Base-by-base conservation (phyloP, 805 yeast species). In the Lipomyces orientalis region DNA sequence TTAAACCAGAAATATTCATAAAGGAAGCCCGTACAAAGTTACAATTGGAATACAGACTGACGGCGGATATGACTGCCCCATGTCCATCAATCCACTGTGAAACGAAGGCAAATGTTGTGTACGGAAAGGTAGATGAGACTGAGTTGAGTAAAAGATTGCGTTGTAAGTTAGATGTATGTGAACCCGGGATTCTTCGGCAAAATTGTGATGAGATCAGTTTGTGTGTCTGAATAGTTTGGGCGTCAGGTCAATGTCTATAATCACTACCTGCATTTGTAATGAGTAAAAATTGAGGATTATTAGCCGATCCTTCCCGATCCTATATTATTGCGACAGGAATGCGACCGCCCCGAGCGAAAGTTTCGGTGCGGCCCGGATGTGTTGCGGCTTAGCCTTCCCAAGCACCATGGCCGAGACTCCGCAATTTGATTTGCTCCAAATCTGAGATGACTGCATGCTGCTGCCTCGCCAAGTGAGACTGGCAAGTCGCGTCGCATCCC, bases 1-100 rank as follows among this genome's bases (percentile, higher is more conserved):
- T 64, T 12, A 25, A 51, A 16, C 34, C 65, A 8, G 67, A 64
- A 19, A 34, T 67, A 4, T 64, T 64, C 55, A n/a, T 54, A n/a
- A 43, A 37, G n/a, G 34, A 55, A 35, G n/a, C 58, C 1, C 16
- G 19, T 22, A 58, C 67, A 10, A 67, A 67, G 43, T 25, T 55
- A 16, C 46, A 3, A 3, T 59, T 46, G n/a, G 51, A 46, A 37
- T 66, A 65, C 35, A 46, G 19, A n/a, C 31, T 65, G 16, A 7
- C 33, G n/a, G n/a, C 46, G 5, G 59, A 54, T 8, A 19, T n/a
- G 29, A 52, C 31, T 12, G 29, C n/a, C 0, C 29, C 34, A 4
- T 9, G 10, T 16, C 46, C 37, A 31, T 10, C 29, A 4, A n/a
- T 56, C 29, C 46, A 22, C 49, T 56, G 46, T 33, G 46, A 29